Evolutionary conservation across 176 grass and related monocot genomes (phyloP), one percentile per base, ranked within the genome.

Genomic region (Eremochloa ophiuroides): DNA sequence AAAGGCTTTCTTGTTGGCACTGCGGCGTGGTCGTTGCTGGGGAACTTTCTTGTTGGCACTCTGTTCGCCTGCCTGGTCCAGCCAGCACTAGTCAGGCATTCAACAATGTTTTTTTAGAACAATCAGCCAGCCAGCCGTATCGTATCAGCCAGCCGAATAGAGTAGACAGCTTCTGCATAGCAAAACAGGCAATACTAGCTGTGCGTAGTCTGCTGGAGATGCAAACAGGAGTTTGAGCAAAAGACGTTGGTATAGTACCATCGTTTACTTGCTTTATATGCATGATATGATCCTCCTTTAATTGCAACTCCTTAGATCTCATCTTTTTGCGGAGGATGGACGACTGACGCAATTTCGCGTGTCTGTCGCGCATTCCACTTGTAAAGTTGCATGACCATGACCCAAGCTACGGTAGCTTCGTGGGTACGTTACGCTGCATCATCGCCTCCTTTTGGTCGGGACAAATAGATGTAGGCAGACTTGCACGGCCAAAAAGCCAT

Each of bases 371-470:
- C 40, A 38, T 38, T 61, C 41, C 55, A 51, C 83, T 71, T 30
- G 66, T 16, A 79, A 79, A 85, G 75, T 4, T 62, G 5, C 26
- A 62, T 84, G 62, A 83, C n/a, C 61, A 35, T n/a, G n/a, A n/a
- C n/a, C n/a, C 40, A 56, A 69, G 50, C 50, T 31, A 8, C 22
- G 73, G 38, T 77, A 60, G 39, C 53, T 71, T 72, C 74, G 62
- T 72, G 75, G 41, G 13, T 5, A 85, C 58, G 83, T 73, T 79
- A 31, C 56, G 23, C 66, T 79, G 42, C 62, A 1, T 23, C n/a
- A 0, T 25, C 15, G 10, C 66, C 16, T 50, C 41, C n/a, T 85
- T 79, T 79, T 79, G 56, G 68, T 53, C 67, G 17, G 76, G 33
- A 64, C 41, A 48, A 64, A 78, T 53, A 65, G 43, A 46, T 51